Conservation (phyloP, 106 monocot species). For the Phalaenopsis aphrodite region DNA sequence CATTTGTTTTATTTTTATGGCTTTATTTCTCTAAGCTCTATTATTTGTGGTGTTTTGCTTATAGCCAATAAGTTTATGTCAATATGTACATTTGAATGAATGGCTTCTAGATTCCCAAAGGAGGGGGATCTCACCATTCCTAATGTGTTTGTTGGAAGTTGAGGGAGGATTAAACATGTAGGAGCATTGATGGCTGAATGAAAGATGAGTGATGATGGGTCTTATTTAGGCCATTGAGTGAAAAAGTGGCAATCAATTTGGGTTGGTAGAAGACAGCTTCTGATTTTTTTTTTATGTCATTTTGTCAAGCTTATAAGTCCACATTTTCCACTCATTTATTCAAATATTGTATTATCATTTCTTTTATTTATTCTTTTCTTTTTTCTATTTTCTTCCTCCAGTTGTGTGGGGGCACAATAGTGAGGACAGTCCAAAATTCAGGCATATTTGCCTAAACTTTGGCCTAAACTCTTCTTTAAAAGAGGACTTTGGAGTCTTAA, state of each 20-base stretch:
- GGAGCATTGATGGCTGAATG: slow-evolving; percentile 12
- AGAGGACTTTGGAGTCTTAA: not conserved
- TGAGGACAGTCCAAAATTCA: not conserved
- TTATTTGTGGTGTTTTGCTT: no score
- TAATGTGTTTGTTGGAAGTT: not conserved
- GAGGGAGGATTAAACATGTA: slow-evolving; percentile 4
- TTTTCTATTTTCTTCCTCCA: not conserved
- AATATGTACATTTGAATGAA: not conserved
- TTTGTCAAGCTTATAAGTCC: not conserved
- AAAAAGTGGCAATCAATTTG: not conserved
- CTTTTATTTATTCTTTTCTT: not conserved
- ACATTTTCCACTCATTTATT: no score
- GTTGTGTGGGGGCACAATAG: not conserved
- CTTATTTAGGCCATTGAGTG: not conserved
- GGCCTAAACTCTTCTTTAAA: not conserved
- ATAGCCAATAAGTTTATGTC: no score
- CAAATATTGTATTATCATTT: no score
- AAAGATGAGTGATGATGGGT: slow-evolving; percentile 4
- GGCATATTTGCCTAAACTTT: not conserved
- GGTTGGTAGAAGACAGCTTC: not conserved
- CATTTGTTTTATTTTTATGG: slow-evolving; percentile 2
- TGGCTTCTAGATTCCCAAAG: slow-evolving; percentile 17
- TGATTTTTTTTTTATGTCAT: not conserved
- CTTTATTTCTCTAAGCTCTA: not conserved
- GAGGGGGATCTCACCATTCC: slow-evolving; percentile 16